A percentile compares a stretch with the other conserved stretches of the same genome.
These are phyloP conservation scores for Pterocarpus santalinus DNA, from an alignment of 306 rosid genomes.

Conservation along the genomic window DNA sequence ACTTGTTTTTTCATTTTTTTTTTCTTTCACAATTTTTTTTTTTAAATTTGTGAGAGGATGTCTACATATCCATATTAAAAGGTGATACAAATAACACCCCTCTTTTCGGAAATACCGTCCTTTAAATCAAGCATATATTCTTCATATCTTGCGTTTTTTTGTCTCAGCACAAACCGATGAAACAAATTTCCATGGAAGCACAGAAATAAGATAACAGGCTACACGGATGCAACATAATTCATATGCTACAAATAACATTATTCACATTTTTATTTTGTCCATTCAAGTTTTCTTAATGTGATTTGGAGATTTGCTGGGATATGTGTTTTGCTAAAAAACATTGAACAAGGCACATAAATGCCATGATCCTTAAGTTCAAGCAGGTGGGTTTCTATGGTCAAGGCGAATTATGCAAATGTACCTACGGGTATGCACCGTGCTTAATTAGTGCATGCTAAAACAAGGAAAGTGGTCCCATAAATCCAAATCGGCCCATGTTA, in stretches of 20 bases:
- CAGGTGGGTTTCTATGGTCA: conserved; percentile 54
- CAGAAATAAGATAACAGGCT: conserved; percentile 47
- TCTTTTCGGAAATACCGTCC: conserved; percentile 26
- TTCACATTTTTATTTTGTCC: conserved; percentile 35
- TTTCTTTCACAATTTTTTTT: too few relatives aligned
- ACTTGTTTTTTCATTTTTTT: too few relatives aligned
- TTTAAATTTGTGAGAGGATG: too few relatives aligned
- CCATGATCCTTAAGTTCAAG: conserved; percentile 60
- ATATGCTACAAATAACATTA: conserved; percentile 32
- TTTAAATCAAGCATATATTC: conserved; percentile 62
- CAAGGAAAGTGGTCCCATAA: conserved; percentile 47
- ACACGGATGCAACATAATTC: conserved; percentile 44
- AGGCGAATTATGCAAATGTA: conserved; percentile 44
- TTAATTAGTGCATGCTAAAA: conserved; percentile 44
- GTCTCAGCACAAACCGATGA: conserved; percentile 51
- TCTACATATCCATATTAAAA: too few relatives aligned
- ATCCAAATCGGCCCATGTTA: conserved; percentile 32
- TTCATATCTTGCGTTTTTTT: conserved; percentile 47
- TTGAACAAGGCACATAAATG: conserved; percentile 57
- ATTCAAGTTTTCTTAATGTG: conserved; percentile 33
- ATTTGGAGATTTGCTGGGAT: conserved; percentile 49
- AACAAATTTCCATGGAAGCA: conserved; percentile 24
- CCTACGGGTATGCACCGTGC: conserved; percentile 64
- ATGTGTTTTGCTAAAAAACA: conserved; percentile 54
- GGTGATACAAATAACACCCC: too few relatives aligned